These are phyloP conservation scores for Paecilomyces sp. DNA, from an alignment of 2,329 filamentous ascomycete genomes.

Conservation along the genomic window DNA sequence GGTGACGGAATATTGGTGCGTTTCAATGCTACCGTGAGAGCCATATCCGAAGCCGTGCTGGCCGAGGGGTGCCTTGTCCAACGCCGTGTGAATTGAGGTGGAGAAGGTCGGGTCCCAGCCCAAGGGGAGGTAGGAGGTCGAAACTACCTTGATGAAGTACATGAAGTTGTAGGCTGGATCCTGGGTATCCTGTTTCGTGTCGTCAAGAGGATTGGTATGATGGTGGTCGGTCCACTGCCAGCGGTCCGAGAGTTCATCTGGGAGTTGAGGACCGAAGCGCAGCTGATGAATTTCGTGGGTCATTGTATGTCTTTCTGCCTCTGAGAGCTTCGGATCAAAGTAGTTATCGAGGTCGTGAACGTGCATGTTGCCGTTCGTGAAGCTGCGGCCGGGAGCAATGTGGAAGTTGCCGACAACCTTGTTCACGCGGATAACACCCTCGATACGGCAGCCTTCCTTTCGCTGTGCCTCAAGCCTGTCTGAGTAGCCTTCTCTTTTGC, in stretches of 20 bases:
- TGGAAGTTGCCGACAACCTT: slow-evolving; percentile 99
- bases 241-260: slow-evolving; percentile 56
- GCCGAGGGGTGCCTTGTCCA: slow-evolving; percentile 58
- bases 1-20: slow-evolving; percentile 96
- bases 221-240: slow-evolving; percentile 83
- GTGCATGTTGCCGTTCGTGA: slow-evolving; percentile 95
- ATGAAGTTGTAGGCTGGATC: slow-evolving; percentile 92
- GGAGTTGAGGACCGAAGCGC: slow-evolving; percentile 86
- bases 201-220: slow-evolving; percentile 76
- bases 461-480: slow-evolving; percentile 83
- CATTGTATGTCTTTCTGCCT: slow-evolving; percentile 72
- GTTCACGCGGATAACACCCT: slow-evolving; percentile 88
- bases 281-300: slow-evolving; percentile 81
- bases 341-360: slow-evolving; percentile 97
- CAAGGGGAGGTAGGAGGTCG: slow-evolving; percentile 86
- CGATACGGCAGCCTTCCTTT: slow-evolving; percentile 87
- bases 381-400: slow-evolving; percentile 89
- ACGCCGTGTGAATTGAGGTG: slow-evolving; percentile 25
- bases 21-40: slow-evolving; percentile 77
- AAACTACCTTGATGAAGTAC: slow-evolving; percentile 99
- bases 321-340: slow-evolving; percentile 57
- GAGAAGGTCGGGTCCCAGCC: slow-evolving; percentile 66
- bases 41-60: slow-evolving; percentile 59
- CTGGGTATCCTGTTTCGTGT: slow-evolving; percentile 64
- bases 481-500: slow-evolving; percentile 85